A percentile compares a stretch with the other conserved stretches of the same genome.
Conservation (phyloP, 2,329 filamentous ascomycete genomes). For the Grosmannia clavigera region DNA sequence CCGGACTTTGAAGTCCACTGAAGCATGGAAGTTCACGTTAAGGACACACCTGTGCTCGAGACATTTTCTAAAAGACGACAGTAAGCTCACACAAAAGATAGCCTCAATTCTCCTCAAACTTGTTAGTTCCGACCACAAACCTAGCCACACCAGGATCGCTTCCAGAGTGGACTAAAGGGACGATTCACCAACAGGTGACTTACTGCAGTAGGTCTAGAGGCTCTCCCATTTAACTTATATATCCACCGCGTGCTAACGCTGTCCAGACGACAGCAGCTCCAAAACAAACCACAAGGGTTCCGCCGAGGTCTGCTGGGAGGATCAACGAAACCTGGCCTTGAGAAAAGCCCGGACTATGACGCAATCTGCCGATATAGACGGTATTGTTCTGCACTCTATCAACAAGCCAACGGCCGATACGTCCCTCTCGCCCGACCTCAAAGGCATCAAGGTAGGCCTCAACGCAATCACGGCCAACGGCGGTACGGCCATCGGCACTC, state of each 20-base stretch:
- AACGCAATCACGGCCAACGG: too few relatives aligned
- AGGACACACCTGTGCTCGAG: neutral
- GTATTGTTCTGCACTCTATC: neutral
- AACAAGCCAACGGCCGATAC: neutral
- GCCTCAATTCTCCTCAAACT: neutral
- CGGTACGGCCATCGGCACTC: neutral
- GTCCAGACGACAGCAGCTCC: neutral
- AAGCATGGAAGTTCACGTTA: neutral
- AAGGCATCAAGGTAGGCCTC: neutral
- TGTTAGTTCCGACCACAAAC: neutral
- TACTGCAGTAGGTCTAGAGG: neutral
- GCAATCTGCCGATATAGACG: neutral
- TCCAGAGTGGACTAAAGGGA: neutral
- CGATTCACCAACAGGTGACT: neutral
- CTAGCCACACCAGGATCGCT: neutral
- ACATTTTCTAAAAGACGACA: neutral
- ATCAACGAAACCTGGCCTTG: neutral
- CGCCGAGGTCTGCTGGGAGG: neutral
- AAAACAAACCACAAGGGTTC: neutral
- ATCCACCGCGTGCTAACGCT: neutral
- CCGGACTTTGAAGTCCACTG: neutral
- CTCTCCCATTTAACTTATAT: neutral
- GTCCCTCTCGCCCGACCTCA: neutral
- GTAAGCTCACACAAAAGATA: neutral
- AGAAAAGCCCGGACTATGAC: neutral